A percentile compares a stretch with the other conserved stretches of the same genome.
These are phyloP conservation scores for Debaryomyces tyrocola DNA, from an alignment of 805 yeast genomes.

Conservation along the genomic window DNA sequence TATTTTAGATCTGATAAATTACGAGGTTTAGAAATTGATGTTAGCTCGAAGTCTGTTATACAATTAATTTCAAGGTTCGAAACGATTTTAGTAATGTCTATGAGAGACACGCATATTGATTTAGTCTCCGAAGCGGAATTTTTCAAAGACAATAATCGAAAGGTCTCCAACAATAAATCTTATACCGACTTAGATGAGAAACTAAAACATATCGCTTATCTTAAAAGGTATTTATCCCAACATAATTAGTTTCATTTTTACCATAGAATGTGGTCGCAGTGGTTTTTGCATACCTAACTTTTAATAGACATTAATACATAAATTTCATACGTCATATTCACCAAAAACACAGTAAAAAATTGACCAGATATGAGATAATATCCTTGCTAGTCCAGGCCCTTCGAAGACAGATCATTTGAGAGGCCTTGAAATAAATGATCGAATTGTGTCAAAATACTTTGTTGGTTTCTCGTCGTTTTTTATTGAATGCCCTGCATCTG, in stretches of 20 bases:
- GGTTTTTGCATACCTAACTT: neutral
- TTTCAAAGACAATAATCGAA: neutral
- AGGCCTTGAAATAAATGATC: no score
- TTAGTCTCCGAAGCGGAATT: slow-evolving; percentile 3
- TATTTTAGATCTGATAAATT: slow-evolving; percentile 19
- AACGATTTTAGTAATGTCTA: slow-evolving; percentile 12
- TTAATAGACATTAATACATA: neutral
- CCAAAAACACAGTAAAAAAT: no score
- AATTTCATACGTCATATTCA: no score
- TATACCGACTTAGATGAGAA: slow-evolving; percentile 16
- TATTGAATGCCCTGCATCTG: no score
- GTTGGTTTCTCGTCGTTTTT: no score
- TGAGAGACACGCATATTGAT: slow-evolving; percentile 2
- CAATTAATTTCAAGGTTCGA: slow-evolving; percentile 29
- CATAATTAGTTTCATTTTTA: neutral
- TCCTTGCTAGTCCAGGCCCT: no score
- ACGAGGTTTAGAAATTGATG: slow-evolving; percentile 28
- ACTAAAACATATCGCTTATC: slow-evolving; percentile 13
- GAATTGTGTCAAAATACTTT: no score
- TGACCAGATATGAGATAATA: no score
- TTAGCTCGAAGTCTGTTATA: slow-evolving; percentile 13
- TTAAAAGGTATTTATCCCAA: neutral
- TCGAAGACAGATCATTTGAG: no score
- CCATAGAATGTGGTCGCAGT: neutral
- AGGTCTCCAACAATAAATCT: neutral